Evolutionary conservation across 129 eudicot species (phyloP).

Genomic region (Ambrosia trifida): DNA sequence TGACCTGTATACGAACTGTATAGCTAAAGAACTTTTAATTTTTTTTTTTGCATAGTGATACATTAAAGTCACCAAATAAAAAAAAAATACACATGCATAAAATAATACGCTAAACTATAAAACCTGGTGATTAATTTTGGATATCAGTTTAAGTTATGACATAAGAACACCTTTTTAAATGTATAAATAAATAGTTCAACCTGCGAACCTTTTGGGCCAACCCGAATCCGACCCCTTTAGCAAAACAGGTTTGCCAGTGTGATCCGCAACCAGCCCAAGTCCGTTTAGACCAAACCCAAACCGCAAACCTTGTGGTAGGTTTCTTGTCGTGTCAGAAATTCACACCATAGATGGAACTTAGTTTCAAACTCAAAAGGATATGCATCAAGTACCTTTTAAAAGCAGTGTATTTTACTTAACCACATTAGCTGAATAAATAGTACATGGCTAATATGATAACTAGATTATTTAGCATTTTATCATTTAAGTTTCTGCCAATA

Average conservation of each 20-base stretch:
- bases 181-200: no score
- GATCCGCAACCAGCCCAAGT: background rate
- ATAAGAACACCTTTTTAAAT: background rate
- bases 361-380: background rate
- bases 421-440: conserved; percentile 4
- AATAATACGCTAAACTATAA: background rate
- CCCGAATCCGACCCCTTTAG: background rate
- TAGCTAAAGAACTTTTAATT: no score
- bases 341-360: background rate
- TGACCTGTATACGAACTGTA: no score
- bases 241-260: background rate
- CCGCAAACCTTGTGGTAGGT: background rate
- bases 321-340: background rate
- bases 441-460: background rate
- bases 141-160: background rate
- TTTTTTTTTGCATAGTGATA: background rate
- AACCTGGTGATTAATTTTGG: no score
- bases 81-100: background rate
- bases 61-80: background rate
- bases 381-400: conserved; percentile 4
- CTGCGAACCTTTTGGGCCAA: no score
- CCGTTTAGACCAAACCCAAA: background rate
- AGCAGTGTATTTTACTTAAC: conserved; percentile 1
- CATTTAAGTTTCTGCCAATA: background rate
- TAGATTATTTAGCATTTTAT: background rate